phyloP scores from a whole-genome alignment of 2,329 filamentous ascomycete species.

The Aspergillus novofumigatus region DNA sequence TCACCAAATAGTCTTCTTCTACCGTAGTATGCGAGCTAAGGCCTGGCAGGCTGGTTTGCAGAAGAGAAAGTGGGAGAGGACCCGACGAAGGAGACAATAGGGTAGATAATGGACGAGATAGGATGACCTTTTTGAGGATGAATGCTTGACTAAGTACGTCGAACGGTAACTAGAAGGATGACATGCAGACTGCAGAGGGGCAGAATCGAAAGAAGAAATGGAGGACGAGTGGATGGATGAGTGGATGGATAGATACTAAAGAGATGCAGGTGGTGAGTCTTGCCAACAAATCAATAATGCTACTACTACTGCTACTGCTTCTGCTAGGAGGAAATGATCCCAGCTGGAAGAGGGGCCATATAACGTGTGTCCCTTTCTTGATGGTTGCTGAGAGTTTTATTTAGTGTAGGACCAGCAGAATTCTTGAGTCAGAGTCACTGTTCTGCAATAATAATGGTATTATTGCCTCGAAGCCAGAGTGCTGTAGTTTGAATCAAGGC shows the following conservation, averaged over 20 bases:
- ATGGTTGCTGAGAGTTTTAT: background rate
- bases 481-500: background rate
- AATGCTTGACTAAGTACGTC: background rate
- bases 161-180: background rate
- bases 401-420: background rate
- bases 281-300: background rate
- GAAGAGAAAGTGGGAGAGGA: slow-evolving; percentile 9
- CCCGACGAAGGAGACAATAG: background rate
- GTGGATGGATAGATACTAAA: background rate
- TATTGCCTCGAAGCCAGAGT: background rate
- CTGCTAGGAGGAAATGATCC: background rate
- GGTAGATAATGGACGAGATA: background rate
- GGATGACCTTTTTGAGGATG: background rate
- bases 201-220: background rate
- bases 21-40: background rate
- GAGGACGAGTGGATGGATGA: background rate
- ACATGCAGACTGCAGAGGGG: background rate
- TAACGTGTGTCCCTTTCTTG: background rate
- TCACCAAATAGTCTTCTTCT: background rate
- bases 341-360: background rate
- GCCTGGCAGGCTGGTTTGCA: background rate
- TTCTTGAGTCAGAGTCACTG: background rate
- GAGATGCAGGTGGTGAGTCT: background rate
- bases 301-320: background rate
- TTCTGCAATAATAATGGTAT: background rate